Base-by-base conservation (phyloP, 1,284 basidiomycete species). In the Austroboletus sp. region DNA sequence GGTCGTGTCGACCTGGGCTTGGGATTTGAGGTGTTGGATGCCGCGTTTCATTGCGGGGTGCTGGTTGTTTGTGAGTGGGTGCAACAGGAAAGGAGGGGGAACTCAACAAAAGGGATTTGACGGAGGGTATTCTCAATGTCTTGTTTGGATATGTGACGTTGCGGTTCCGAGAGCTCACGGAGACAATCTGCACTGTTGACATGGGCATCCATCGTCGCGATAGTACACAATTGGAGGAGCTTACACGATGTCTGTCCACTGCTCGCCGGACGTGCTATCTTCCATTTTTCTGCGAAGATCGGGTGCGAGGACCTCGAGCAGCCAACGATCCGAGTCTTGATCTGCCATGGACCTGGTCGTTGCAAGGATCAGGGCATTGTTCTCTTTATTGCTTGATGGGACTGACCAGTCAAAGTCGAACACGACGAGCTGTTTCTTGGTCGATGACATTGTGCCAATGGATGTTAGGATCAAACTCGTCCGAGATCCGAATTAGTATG, bases 401-500 rank as follows among this genome's bases (percentile, higher is more conserved):
- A 67, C 73, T 51, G 62, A 89, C 94, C 94, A 98, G 76, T 98
- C 95, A 70, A 98, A 98, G 68, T 98, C 95, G 58, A 89, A 98
- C 13, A 98, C 85, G 54, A 98, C 75, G 38, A 97, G 82, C 66
- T 95, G 90, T 55, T 76, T 82, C 41, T 71, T 66, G 38, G 75
- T 61, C 39, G 70, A 53, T 55, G 72, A 61, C 66, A 68, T 67
- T 7, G 33, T 9, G 12, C 6, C 19, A 9, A 13, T 8, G 7
- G 9, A 4, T 15, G 15, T 8, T 0, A 17, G 15, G 32, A 33
- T 12, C 25, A 25, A 25, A 25, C 9, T n/a, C n/a, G 8, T 25
- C 8, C 8, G 23, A 25, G 23, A 25, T 25, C 23, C 23, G 25
- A 25, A 6, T 25, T 25, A 25, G n/a, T n/a, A n/a, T n/a, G n/a